These are phyloP conservation scores for Sechiopsis laciniata DNA, from an alignment of 306 rosid species.

Conservation along the genomic window DNA sequence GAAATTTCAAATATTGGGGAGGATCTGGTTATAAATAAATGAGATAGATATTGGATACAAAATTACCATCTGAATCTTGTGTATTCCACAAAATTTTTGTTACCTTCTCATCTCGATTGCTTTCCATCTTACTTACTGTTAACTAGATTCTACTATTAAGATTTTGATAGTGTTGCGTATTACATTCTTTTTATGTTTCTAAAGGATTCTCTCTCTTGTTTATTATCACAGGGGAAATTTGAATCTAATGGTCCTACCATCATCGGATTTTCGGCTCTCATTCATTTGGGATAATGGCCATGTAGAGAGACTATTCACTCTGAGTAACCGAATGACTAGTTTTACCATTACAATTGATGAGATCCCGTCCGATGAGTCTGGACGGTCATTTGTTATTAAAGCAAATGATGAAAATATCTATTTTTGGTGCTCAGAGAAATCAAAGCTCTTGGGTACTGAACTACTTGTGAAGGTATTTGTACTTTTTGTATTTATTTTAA, in stretches of 20 bases:
- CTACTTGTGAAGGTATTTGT: constrained; percentile 64
- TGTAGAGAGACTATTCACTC: constrained; percentile 50
- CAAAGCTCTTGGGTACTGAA: constrained; percentile 79
- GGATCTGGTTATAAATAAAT: background rate
- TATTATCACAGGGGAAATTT: constrained; percentile 69
- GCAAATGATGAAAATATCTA: constrained; percentile 38
- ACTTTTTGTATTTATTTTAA: background rate
- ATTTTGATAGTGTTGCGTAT: background rate
- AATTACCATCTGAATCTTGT: background rate
- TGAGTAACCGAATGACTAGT: constrained; percentile 44
- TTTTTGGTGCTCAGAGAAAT: constrained; percentile 93
- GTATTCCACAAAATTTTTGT: background rate
- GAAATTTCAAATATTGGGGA: background rate
- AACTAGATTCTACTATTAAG: background rate
- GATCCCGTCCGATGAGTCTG: constrained; percentile 59
- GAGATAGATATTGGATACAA: background rate
- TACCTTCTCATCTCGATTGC: background rate
- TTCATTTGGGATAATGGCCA: constrained; percentile 76
- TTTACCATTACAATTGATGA: constrained; percentile 51
- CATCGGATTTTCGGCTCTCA: constrained; percentile 81
- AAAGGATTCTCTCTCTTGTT: constrained; percentile 25
- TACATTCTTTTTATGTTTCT: constrained; percentile 12
- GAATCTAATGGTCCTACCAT: constrained; percentile 68
- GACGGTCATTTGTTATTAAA: constrained; percentile 65
- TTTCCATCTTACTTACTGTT: background rate